Percentiles rank a stretch among this genome's conserved stretches.
phyloP scores from a whole-genome alignment of 768 basidiomycete species.

The Phaeolepiota aurea region DNA sequence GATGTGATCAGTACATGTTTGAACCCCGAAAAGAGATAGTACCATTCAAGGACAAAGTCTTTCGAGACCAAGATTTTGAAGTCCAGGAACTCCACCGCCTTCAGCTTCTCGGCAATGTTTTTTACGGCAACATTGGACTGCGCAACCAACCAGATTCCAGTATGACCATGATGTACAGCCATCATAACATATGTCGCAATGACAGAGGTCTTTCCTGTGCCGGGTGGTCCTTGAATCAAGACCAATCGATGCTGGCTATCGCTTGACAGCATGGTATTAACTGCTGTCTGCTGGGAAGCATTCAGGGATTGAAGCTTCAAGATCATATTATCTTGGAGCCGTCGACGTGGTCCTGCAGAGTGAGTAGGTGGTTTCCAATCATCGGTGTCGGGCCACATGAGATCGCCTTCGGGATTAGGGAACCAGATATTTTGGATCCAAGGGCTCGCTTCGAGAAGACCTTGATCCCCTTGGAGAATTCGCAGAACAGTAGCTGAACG shows the following conservation, averaged over 20 bases:
- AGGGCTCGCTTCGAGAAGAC: slow-evolving; percentile 28
- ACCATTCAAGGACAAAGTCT: slow-evolving; percentile 64
- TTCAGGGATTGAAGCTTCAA: slow-evolving; percentile 23
- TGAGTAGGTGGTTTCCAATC: slow-evolving; percentile 18
- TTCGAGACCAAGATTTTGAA: slow-evolving; percentile 69
- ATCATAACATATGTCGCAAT: slow-evolving; percentile 54
- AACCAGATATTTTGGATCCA: slow-evolving; percentile 47
- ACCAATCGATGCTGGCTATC: slow-evolving; percentile 26
- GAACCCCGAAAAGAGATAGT: slow-evolving; percentile 10
- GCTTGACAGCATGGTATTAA: slow-evolving; percentile 38
- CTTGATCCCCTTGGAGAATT: slow-evolving; percentile 30
- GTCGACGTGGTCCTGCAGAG: not conserved
- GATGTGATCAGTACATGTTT: slow-evolving; percentile 5
- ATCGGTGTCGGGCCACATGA: slow-evolving; percentile 28
- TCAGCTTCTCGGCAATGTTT: slow-evolving; percentile 79
- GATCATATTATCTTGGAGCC: slow-evolving; percentile 4
- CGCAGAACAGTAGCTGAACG: slow-evolving; percentile 31
- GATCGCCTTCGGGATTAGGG: slow-evolving; percentile 16
- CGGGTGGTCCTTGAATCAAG: slow-evolving; percentile 51
- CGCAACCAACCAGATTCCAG: slow-evolving; percentile 73
- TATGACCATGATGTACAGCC: slow-evolving; percentile 26
- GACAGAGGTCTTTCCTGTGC: slow-evolving; percentile 69
- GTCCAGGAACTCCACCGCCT: slow-evolving; percentile 36
- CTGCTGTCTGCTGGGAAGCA: slow-evolving; percentile 36
- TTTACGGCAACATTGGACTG: slow-evolving; percentile 87